Evolutionary conservation across 1,284 basidiomycete species (phyloP).

Genomic region (Schizophyllum commune): DNA sequence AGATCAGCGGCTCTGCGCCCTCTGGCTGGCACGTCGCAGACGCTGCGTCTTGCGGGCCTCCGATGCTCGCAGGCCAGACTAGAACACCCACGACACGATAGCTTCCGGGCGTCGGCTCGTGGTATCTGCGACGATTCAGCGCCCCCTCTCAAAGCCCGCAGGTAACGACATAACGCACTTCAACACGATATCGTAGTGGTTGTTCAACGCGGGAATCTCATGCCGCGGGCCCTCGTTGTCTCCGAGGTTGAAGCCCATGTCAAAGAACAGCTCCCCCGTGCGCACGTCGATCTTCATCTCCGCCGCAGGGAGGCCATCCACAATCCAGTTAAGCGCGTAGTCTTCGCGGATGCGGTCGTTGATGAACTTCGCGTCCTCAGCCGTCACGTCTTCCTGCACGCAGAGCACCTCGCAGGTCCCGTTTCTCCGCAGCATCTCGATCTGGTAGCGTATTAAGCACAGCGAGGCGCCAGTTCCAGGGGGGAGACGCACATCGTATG

Average conservation of each 20-base stretch:
- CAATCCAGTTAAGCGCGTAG: slow-evolving; percentile 92
- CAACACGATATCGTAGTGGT: slow-evolving; percentile 84
- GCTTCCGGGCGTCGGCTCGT: slow-evolving; percentile 58
- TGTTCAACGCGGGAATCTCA: slow-evolving; percentile 72
- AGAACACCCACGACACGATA: slow-evolving; percentile 87
- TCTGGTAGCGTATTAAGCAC: slow-evolving; percentile 32
- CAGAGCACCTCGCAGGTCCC: slow-evolving; percentile 78
- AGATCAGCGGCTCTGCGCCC: slow-evolving; percentile 38
- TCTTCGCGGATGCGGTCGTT: slow-evolving; percentile 89
- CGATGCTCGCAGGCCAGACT: slow-evolving; percentile 80
- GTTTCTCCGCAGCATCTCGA: slow-evolving; percentile 69
- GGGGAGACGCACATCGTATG: slow-evolving; percentile 64
- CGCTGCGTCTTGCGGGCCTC: slow-evolving; percentile 41
- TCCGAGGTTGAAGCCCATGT: slow-evolving; percentile 81
- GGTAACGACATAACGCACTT: slow-evolving; percentile 35
- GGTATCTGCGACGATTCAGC: slow-evolving; percentile 51
- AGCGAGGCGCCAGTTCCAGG: neutral
- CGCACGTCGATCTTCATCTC: slow-evolving; percentile 81
- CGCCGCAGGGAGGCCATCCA: slow-evolving; percentile 91
- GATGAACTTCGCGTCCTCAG: slow-evolving; percentile 80
- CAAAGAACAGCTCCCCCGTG: slow-evolving; percentile 80
- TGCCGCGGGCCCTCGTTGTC: slow-evolving; percentile 51
- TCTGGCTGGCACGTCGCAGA: slow-evolving; percentile 34
- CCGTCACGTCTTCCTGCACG: slow-evolving; percentile 44
- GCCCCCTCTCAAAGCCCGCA: neutral